These are phyloP conservation scores for Colletotrichum sp. DNA, from an alignment of 2,329 filamentous ascomycete genomes.

Conservation along the genomic window DNA sequence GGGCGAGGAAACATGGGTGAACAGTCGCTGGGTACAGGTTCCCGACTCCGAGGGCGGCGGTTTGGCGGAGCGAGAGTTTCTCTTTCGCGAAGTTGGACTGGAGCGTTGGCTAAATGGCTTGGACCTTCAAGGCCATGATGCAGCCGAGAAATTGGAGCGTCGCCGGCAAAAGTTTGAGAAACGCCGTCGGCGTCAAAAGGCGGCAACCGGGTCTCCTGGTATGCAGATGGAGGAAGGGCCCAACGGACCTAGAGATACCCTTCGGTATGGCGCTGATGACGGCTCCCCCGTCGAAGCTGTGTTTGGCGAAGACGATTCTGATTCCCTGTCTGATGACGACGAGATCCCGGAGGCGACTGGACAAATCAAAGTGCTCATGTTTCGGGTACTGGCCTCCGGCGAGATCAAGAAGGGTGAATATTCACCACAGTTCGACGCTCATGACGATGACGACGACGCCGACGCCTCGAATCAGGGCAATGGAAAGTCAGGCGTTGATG, in stretches of 20 bases:
- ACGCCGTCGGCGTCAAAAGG: constrained; percentile 69
- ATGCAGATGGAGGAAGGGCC: constrained; percentile 44
- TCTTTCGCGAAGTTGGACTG: constrained; percentile 95
- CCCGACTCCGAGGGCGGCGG: constrained; percentile 91
- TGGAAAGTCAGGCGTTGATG: constrained; percentile 69
- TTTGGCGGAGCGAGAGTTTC: constrained; percentile 92
- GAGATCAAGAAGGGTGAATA: constrained; percentile 99
- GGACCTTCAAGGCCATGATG: constrained; percentile 92
- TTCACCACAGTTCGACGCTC: constrained; percentile 94
- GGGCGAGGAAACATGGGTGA: constrained; percentile 98
- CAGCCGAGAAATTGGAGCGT: constrained; percentile 87
- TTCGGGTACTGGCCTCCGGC: constrained; percentile 91
- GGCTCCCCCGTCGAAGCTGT: constrained; percentile 75
- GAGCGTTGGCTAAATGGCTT: constrained; percentile 97
- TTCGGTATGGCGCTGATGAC: constrained; percentile 82
- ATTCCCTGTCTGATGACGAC: constrained; percentile 78
- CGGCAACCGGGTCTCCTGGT: constrained; percentile 39
- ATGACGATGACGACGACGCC: constrained; percentile 86
- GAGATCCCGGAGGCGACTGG: constrained; percentile 92
- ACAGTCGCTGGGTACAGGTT: constrained; percentile 96
- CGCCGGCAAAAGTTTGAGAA: constrained; percentile 81
- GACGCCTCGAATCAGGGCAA: constrained; percentile 55
- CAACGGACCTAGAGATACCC: constrained; percentile 60
- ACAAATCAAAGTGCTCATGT: constrained; percentile 98
- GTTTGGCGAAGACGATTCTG: constrained; percentile 74